Evolutionary conservation across 192 early-diverging fungal genomes (phyloP).

Genomic region (Mortierella alpina): DNA sequence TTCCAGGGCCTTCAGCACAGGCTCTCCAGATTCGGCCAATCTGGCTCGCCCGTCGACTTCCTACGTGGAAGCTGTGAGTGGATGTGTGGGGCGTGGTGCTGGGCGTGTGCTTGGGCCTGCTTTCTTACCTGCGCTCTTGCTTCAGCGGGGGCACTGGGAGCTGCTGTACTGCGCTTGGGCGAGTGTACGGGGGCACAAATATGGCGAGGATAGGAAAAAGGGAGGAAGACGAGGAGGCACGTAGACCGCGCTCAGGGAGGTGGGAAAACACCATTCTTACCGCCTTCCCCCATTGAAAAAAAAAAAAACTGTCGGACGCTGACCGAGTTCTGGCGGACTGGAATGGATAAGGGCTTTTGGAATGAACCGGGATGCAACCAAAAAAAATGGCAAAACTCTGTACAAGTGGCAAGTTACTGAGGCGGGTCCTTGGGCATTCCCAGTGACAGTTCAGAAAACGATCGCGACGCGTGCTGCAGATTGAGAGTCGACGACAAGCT

Average conservation of each 20-base stretch:
- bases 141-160: not conserved
- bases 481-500: slow-evolving; percentile 21
- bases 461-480: slow-evolving; percentile 39
- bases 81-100: not conserved
- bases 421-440: slow-evolving; percentile 23
- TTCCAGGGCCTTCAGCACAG: not conserved
- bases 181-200: not conserved
- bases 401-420: not conserved
- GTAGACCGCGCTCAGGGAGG: not conserved
- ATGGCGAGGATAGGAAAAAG: not conserved
- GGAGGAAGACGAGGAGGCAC: not conserved
- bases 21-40: no score
- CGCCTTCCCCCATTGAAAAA: not conserved
- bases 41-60: no score
- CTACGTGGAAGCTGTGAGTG: no score
- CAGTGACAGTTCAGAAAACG: slow-evolving; percentile 42
- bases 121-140: not conserved
- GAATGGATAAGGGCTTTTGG: no score
- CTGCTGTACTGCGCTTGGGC: no score
- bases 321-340: no score
- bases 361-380: no score
- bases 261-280: slow-evolving; percentile 2
- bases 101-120: slow-evolving; percentile 1
- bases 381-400: not conserved
- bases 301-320: no score